Evolutionary conservation across 371 early-diverging fungal species (phyloP), one percentile per base, ranked within the genome.

Genomic region (Rhizopus sp.): DNA sequence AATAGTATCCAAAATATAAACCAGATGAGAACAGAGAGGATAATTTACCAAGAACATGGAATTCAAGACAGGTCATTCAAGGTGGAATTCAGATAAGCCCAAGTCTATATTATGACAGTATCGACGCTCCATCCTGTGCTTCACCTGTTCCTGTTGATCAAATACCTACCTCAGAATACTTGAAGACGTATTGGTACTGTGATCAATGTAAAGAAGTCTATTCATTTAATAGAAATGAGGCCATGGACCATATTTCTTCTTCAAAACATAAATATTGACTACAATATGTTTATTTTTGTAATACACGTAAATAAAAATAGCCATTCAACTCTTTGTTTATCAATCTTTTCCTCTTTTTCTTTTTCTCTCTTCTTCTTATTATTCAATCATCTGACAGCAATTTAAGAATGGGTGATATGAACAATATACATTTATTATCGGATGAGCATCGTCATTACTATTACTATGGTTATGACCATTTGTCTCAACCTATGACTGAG

Each of bases 381-480:
- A 23, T n/a, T n/a, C n/a, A 23, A 23, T 23, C 0, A 23, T 23
- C 23, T 23, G 23, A 23, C 23, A 23, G 23, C 23, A 23, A 23
- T 23, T 23, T 2, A 23, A 23, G 23, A 23, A 23, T 23, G 23
- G 23, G 23, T 1, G 23, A 23, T 23, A 23, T 23, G 23, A 23
- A 23, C 23, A 23, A 23, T 23, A 23, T 23, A 23, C 23, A 23
- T 23, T 23, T 23, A 23, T 23, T 23, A 23, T 23, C 23, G 23
- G 23, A 23, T 23, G 23, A 23, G 23, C 23, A 23, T 23, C 23
- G 23, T 23, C 23, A 23, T 23, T 23, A 23, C 23, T 80, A 75
- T 37, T 85, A 85, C 50, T 80, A 81, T 41, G 82, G 80, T 7
- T 42, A 40, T 23, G 59, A 68, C 55, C 59, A 32, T 31, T 42